phyloP scores from a whole-genome alignment of 768 basidiomycete genomes.

The Leccinum boreale region DNA sequence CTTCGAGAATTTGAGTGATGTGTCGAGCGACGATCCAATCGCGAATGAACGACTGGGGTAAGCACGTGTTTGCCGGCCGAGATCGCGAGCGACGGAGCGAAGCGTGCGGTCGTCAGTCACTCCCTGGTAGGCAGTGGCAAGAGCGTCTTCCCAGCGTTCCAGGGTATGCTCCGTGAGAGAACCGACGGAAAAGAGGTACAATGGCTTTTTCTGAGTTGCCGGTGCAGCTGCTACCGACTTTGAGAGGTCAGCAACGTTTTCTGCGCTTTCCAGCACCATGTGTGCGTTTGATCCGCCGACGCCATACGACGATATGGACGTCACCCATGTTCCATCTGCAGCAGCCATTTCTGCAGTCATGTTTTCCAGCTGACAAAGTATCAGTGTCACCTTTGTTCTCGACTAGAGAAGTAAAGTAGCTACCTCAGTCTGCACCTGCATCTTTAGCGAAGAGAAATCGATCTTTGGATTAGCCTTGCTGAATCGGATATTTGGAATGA shows the following conservation, averaged over 20 bases:
- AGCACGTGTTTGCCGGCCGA: constrained; percentile 29
- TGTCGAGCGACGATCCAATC: constrained; percentile 20
- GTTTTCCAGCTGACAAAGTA: constrained; percentile 12
- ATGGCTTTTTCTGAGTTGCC: constrained; percentile 5
- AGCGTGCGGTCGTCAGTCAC: constrained; percentile 21
- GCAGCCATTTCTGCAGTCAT: constrained; percentile 29
- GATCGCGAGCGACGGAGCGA: constrained; percentile 27
- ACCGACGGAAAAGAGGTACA: constrained; percentile 28
- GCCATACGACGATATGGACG: constrained; percentile 33
- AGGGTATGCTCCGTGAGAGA: constrained; percentile 27
- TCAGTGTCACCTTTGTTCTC: no score
- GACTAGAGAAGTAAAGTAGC: not conserved
- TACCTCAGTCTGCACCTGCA: constrained; percentile 26
- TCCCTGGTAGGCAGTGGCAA: constrained; percentile 13
- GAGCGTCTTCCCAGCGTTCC: constrained; percentile 24
- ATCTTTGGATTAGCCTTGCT: constrained; percentile 27
- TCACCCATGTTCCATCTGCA: constrained; percentile 27
- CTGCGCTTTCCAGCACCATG: constrained; percentile 28
- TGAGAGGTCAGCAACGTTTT: constrained; percentile 15
- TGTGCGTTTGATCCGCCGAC: constrained; percentile 35
- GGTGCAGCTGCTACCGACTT: not conserved
- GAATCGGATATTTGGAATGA: constrained; percentile 29
- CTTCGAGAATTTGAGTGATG: constrained; percentile 28
- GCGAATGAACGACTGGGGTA: constrained; percentile 27
- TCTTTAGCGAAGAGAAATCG: constrained; percentile 22